Base-by-base conservation (phyloP, 495 filamentous ascomycete species). In the Talaromyces borbonicus region DNA sequence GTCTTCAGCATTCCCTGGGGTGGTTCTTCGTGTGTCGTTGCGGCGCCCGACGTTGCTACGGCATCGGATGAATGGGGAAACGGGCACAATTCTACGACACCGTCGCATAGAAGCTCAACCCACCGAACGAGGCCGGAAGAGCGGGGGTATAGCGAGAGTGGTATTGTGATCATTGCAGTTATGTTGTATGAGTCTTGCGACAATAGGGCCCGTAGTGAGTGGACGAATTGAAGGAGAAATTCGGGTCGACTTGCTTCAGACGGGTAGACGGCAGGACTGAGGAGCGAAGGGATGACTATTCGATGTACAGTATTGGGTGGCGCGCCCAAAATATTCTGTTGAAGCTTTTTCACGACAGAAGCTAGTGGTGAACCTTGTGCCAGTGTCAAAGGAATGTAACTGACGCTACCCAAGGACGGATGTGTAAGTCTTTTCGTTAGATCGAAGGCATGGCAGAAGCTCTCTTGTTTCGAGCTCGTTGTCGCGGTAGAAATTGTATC, bases 361-460 rank as follows among this genome's bases (percentile, higher is more conserved):
- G 71, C 60, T 57, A 90, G 85, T 0, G 85, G 79, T 0, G 84
- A 82, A 33, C 58, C 73, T 62, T 47, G 67, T 43, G 48, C 69
- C 55, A 59, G 70, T 56, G 50, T 57, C 55, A 74, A 65, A 12
- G 73, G 73, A 19, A 84, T 73, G 56, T 73, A 80, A 29, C 65
- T 68, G 52, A 87, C 72, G 24, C 70, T 71, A 15, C 73, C 58
- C 54, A 64, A 74, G 35, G 63, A 66, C 23, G 72, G 77, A 23
- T 87, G 64, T 8, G 68, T 63, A 27, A 96, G 79, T 11, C 86
- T 83, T 61, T 93, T 95, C 12, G 79, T 85, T 36, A 96, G 78
- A 57, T 96, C 90, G 66, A 94, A 96, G 8, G 80, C 74, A 61
- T 96, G 92, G 59, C 83, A 94, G 63, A 95, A 96, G 8, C 69